Base-by-base conservation (phyloP, 2,329 filamentous ascomycete species). In the Epichloe brachyelytri region DNA sequence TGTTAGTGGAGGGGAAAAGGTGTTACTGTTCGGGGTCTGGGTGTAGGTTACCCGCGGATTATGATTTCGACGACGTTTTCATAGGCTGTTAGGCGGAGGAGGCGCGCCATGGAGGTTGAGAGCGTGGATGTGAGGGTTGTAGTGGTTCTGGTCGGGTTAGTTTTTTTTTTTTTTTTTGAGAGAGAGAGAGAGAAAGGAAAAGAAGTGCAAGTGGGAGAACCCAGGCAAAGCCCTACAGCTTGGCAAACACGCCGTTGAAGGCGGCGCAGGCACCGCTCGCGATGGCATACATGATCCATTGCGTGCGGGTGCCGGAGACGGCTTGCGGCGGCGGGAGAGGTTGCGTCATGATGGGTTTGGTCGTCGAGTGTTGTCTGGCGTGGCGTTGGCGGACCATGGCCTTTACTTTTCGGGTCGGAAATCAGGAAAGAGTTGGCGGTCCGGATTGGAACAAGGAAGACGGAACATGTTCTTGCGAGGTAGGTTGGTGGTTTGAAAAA, bases 201-300 rank as follows among this genome's bases (percentile, higher is more conserved):
- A n/a, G n/a, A n/a, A n/a, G n/a, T n/a, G n/a, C n/a, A n/a, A 22
- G 22, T 22, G 22, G 22, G 20, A 22, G 20, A 22, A n/a, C n/a
- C n/a, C 10, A 34, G 39, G 5, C 22, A 10, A 19, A 19, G 40
- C 30, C 79, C 61, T 69, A 87, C 83, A 93, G 71, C 68, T 91
- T 93, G 0, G 87, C 87, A 71, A 91, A 89, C 5, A 87, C 82
- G 53, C 86, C 86, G 59, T 93, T 93, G 58, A 86, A 83, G 20
- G 86, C 85, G 34, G 87, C 87, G 61, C 85, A 90, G 49, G 78
- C 81, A 55, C 87, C 87, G 61, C 84, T 88, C 46, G 83, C 79
- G 41, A 90, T 65, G 41, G 87, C 85, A 55, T 85, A 76, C 48
- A 83, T 68, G 55, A 91, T 76, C 82, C 82, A 85, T 56, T 77